Percentiles rank a stretch among this genome's conserved stretches.
phyloP scores from a whole-genome alignment of 1,284 basidiomycete genomes.

The Laetiporus sulphureus region DNA sequence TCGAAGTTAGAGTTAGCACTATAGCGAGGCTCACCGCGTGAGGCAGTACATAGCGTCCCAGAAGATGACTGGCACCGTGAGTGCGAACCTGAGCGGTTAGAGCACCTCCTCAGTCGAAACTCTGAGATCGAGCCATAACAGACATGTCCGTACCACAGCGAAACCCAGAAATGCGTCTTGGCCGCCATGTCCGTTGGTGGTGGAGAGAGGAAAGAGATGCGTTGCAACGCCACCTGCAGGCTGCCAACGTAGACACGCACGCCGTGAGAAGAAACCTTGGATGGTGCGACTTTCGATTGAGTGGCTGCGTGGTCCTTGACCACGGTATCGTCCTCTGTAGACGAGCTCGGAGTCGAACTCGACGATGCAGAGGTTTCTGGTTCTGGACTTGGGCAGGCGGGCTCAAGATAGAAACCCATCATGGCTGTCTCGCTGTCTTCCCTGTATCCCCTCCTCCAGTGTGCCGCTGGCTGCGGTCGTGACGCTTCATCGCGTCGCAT shows the following conservation, averaged over 20 bases:
- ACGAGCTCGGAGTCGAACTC: not conserved
- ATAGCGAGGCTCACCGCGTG: conserved; percentile 45
- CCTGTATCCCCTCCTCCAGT: conserved; percentile 15
- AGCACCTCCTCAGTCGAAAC: conserved; percentile 3
- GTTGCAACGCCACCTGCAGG: conserved; percentile 1
- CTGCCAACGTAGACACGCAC: conserved; percentile 1
- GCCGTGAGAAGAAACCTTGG: not conserved
- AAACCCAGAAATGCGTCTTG: conserved; percentile 20
- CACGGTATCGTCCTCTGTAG: not conserved
- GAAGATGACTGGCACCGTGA: conserved; percentile 51
- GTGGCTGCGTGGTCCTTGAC: not conserved
- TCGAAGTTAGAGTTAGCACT: not conserved
- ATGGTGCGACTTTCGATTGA: not conserved
- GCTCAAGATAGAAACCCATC: not conserved
- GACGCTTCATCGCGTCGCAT: not conserved
- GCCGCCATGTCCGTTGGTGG: conserved; percentile 17
- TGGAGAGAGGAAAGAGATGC: conserved; percentile 9
- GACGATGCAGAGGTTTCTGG: not conserved
- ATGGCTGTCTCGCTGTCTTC: conserved; percentile 6
- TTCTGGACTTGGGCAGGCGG: not conserved
- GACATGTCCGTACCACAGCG: conserved; percentile 21
- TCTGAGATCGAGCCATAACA: not conserved
- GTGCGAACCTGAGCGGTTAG: conserved; percentile 36
- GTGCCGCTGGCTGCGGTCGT: not conserved
- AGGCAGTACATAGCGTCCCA: conserved; percentile 76